These are phyloP conservation scores for Amniculicola lignicola DNA, from an alignment of 495 filamentous ascomycete species.

Conservation along the genomic window DNA sequence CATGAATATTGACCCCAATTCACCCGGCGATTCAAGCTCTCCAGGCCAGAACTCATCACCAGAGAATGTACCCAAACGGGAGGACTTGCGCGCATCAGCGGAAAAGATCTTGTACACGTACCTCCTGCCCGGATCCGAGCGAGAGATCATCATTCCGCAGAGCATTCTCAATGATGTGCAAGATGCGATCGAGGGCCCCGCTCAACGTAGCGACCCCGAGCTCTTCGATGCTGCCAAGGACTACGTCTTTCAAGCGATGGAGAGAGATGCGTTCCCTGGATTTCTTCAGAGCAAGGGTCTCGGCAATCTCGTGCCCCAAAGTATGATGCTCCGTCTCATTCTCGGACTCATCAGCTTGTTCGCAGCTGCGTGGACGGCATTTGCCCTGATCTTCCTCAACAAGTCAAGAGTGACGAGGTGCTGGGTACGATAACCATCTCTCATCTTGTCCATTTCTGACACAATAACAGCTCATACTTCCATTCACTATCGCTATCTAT, in stretches of 20 bases:
- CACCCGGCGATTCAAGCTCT: constrained; percentile 50
- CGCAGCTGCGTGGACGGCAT: constrained; percentile 89
- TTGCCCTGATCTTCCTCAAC: constrained; percentile 86
- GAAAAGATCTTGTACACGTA: constrained; percentile 98
- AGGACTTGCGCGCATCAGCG: constrained; percentile 86
- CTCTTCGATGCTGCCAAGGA: constrained; percentile 97
- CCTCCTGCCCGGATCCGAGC: constrained; percentile 84
- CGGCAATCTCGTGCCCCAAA: constrained; percentile 88
- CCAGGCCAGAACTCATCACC: constrained; percentile 34
- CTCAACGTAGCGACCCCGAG: constrained; percentile 89
- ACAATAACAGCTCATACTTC: constrained; percentile 73
- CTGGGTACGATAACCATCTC: constrained; percentile 60
- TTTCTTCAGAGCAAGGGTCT: constrained; percentile 93
- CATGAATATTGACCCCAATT: constrained; percentile 65
- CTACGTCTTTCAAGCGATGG: constrained; percentile 99
- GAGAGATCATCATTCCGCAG: constrained; percentile 89
- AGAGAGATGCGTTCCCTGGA: constrained; percentile 94
- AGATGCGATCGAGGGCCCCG: constrained; percentile 74
- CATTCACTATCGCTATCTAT: constrained; percentile 87
- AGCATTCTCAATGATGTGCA: constrained; percentile 79
- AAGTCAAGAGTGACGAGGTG: constrained; percentile 67
- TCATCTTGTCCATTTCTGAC: constrained; percentile 22
- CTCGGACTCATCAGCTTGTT: constrained; percentile 85
- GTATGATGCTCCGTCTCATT: constrained; percentile 75
- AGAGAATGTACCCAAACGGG: constrained; percentile 71